These are phyloP conservation scores for Eucalyptus urophylla DNA, from an alignment of 345 rosid species.

Conservation along the genomic window DNA sequence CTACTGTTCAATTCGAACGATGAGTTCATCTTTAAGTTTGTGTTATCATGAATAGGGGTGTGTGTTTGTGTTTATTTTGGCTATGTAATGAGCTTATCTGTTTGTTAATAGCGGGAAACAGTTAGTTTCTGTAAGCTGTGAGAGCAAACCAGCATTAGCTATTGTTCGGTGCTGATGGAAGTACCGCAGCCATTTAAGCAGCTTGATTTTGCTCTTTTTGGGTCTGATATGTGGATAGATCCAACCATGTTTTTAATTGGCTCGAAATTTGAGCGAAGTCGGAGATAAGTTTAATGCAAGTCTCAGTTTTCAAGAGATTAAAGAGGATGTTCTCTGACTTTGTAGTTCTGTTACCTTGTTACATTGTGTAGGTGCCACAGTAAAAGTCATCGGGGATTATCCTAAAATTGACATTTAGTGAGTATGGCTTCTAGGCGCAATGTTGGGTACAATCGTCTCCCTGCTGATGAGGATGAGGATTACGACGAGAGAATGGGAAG, in stretches of 20 bases:
- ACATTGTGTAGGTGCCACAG: not conserved
- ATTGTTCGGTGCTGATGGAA: not conserved
- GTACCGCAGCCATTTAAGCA: not conserved
- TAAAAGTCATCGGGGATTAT: not conserved
- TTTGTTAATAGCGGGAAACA: not conserved
- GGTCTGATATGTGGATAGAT: not conserved
- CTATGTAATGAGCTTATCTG: not conserved
- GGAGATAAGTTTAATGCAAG: not conserved
- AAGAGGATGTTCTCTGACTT: not conserved
- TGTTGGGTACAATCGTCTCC: constrained; percentile 39
- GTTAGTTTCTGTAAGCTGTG: not conserved
- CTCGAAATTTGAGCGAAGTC: not conserved
- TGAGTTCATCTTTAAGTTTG: not conserved
- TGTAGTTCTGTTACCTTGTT: not conserved
- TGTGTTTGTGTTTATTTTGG: not conserved
- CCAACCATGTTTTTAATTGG: not conserved
- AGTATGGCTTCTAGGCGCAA: constrained; percentile 54
- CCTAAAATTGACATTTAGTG: not conserved
- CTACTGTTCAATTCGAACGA: not conserved
- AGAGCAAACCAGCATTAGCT: not conserved
- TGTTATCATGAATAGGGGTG: not conserved
- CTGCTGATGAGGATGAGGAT: constrained; percentile 39
- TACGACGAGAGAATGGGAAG: constrained; percentile 11
- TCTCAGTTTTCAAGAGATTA: not conserved
- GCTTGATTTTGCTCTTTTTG: not conserved